Evolutionary conservation across 1,284 basidiomycete species (phyloP).

Genomic region (Mycena sp.): DNA sequence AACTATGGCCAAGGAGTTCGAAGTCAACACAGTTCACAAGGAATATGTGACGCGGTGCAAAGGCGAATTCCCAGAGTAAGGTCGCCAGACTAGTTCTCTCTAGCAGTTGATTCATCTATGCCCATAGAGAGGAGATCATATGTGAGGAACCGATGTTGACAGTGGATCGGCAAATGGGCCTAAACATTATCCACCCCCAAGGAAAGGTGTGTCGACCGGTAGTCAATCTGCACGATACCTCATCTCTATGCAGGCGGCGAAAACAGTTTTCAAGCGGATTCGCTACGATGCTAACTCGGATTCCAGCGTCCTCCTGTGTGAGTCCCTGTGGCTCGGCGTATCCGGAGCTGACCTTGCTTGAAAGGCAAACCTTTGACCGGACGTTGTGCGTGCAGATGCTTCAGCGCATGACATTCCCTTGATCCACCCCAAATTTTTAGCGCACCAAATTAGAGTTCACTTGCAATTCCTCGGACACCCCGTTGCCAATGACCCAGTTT

Average conservation of each 20-base stretch:
- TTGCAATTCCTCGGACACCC: constrained; percentile 94
- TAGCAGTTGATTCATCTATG: constrained; percentile 10
- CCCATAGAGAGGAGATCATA: constrained; percentile 73
- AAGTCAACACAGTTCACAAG: constrained; percentile 83
- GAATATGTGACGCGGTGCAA: constrained; percentile 91
- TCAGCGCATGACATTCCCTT: constrained; percentile 17
- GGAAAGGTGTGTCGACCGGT: constrained; percentile 73
- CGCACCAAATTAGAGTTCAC: constrained; percentile 96
- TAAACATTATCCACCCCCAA: constrained; percentile 94
- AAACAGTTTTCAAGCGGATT: constrained; percentile 89
- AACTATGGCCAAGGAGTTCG: constrained; percentile 83
- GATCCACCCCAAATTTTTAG: constrained; percentile 49
- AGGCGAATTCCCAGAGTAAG: constrained; percentile 87
- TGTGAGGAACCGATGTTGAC: constrained; percentile 93
- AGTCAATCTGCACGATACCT: constrained; percentile 7
- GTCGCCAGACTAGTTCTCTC: background rate
- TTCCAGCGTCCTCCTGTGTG: constrained; percentile 91
- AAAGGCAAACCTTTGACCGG: constrained; percentile 87
- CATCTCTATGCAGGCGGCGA: constrained; percentile 68
- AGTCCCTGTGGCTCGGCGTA: constrained; percentile 7
- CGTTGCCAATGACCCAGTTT: constrained; percentile 93
- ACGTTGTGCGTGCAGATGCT: constrained; percentile 69
- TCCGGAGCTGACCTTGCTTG: constrained; percentile 23
- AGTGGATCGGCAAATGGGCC: constrained; percentile 94
- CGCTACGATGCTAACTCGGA: constrained; percentile 87